Base-by-base conservation (phyloP, 768 basidiomycete genomes). In the Phanerodontia chrysosporium region DNA sequence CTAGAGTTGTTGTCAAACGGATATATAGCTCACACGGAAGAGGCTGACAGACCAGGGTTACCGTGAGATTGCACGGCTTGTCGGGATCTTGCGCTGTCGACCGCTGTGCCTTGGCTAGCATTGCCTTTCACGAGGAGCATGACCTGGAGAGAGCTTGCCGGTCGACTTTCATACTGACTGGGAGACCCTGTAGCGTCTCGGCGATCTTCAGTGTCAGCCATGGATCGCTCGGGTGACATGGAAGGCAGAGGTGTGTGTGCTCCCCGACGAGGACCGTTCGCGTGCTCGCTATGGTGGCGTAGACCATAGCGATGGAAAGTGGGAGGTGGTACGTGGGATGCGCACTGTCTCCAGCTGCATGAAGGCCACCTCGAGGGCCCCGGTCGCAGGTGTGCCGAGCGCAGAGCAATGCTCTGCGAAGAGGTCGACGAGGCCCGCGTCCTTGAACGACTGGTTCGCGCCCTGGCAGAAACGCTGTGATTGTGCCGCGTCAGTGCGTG, bases 101-200 rank as follows among this genome's bases (percentile, higher is more conserved):
- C 24, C 6, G 9, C 12, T 29, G 21, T 9, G 13, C 30, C 7
- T 13, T 32, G 35, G 16, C 6, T 12, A 18, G 35, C 3, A 39
- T 16, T 44, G 39, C 13, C 14, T n/a, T 44, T n/a, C 22, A 21
- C 5, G 36, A n/a, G 36, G 16, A 46, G 42, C 22, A 42, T 10
- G 14, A 21, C 24, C 12, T 28, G 28, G 5, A 30, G 12, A 22
- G 49, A 30, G 48, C 35, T 28, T 7, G 29, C 12, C 5, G 49
- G 39, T 18, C 39, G 24, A 51, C 36, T 44, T 35, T 36, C 53
- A 25, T n/a, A 32, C 39, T 42, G 39, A 22, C 35, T 42, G 25
- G 58, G 59, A 5, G 49, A 61, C 13, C 30, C 49, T 24, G 53
- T 25, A 13, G 29, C 58, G 27, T 63, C 61, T n/a, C 60, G 62